Evolutionary conservation across 1,284 basidiomycete species (phyloP).

Genomic region (Irpex sp.): DNA sequence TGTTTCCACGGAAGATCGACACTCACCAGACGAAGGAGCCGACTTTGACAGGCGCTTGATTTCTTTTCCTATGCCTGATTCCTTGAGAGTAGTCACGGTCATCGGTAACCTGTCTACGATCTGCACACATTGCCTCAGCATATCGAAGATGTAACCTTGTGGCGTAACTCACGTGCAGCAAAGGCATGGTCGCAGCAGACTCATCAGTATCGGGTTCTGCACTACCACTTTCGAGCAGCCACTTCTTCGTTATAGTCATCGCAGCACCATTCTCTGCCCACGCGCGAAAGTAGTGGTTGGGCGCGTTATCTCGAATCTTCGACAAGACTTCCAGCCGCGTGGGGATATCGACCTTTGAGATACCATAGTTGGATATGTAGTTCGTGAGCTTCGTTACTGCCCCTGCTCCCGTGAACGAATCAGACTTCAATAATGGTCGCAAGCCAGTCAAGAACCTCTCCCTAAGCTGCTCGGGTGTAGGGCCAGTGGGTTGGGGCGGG

Average conservation of each 20-base stretch:
- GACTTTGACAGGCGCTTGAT: slow-evolving; percentile 65
- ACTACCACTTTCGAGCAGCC: slow-evolving; percentile 65
- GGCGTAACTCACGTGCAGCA: slow-evolving; percentile 65
- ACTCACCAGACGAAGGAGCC: slow-evolving; percentile 58
- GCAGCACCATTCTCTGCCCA: slow-evolving; percentile 72
- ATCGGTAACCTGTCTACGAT: slow-evolving; percentile 79
- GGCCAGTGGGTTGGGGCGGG: slow-evolving; percentile 19
- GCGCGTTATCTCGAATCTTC: slow-evolving; percentile 76
- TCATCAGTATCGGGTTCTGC: slow-evolving; percentile 36
- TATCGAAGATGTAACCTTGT: neutral
- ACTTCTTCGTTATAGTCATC: slow-evolving; percentile 73
- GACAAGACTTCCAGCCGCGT: slow-evolving; percentile 67
- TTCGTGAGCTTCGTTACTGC: slow-evolving; percentile 57
- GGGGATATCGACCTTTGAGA: slow-evolving; percentile 54
- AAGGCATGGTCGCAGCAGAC: slow-evolving; percentile 74
- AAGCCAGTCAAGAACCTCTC: slow-evolving; percentile 47
- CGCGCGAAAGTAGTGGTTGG: slow-evolving; percentile 79
- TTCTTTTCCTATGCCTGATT: slow-evolving; percentile 74
- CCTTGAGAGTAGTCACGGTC: slow-evolving; percentile 59
- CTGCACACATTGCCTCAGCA: slow-evolving; percentile 32
- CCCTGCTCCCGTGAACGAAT: slow-evolving; percentile 63
- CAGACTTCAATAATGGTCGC: slow-evolving; percentile 48
- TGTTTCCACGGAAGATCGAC: neutral
- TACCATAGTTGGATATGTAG: slow-evolving; percentile 55
- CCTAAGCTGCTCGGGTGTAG: slow-evolving; percentile 31